A percentile compares a stretch with the other conserved stretches of the same genome.
Evolutionary conservation across 257 asterid genomes (phyloP).

Genomic region (Cinchona pubescens): DNA sequence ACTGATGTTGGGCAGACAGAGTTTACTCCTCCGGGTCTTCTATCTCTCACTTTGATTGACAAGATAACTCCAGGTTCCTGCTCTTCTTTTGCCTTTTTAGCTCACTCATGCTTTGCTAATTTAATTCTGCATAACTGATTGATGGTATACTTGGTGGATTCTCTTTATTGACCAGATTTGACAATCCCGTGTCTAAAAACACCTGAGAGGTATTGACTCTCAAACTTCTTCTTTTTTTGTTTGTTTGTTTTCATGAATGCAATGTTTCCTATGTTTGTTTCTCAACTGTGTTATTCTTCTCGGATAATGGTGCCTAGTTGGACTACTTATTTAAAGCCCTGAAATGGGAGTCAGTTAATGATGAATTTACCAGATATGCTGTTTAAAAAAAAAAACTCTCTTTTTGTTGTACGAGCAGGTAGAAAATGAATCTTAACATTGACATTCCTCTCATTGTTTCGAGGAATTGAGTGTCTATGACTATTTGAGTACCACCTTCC

Average conservation of each 20-base stretch:
- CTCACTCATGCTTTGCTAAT: constrained; percentile 1
- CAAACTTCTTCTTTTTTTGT: neutral
- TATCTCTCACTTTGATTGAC: constrained; percentile 73
- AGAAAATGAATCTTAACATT: neutral
- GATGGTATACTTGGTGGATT: neutral
- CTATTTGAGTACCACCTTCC: neutral
- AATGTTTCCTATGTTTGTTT: neutral
- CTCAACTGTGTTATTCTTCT: neutral
- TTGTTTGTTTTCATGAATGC: no score
- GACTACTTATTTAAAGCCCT: neutral
- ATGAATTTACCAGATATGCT: neutral
- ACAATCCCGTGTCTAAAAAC: constrained; percentile 79
- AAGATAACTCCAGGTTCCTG: constrained; percentile 59
- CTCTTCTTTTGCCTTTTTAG: constrained; percentile 8
- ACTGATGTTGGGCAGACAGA: constrained; percentile 98
- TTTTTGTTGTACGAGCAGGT: neutral
- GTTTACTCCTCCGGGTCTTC: constrained; percentile 88
- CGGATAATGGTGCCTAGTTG: neutral
- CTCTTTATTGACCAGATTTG: constrained; percentile 52
- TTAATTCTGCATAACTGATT: neutral
- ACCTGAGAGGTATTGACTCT: constrained; percentile 67
- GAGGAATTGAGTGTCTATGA: neutral
- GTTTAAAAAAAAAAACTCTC: neutral
- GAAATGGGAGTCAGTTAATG: neutral
- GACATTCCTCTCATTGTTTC: neutral